phyloP scores from a whole-genome alignment of 257 asterid genomes.

The Rubia yunnanensis region DNA sequence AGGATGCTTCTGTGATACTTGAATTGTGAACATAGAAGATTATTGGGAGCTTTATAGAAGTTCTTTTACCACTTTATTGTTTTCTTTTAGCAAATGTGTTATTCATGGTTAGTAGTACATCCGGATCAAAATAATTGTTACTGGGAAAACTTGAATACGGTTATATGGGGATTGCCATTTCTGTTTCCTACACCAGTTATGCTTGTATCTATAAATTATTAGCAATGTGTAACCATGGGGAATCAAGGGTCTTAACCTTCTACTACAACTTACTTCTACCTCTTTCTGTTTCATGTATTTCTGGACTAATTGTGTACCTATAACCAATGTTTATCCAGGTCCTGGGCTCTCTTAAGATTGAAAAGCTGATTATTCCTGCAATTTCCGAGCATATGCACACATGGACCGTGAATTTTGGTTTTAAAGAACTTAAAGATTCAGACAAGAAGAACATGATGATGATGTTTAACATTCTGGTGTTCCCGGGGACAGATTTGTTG shows the following conservation, averaged over 20 bases:
- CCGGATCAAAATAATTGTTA: too few species aligned
- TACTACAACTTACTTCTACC: background rate
- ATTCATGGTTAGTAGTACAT: too few species aligned
- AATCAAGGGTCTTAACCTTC: background rate
- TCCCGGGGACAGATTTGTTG: conserved; percentile 88
- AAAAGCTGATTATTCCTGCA: conserved; percentile 80
- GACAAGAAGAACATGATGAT: conserved; percentile 48
- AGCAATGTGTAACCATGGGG: background rate
- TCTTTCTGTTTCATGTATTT: background rate
- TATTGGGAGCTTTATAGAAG: background rate
- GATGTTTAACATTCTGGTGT: conserved; percentile 72
- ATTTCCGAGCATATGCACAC: conserved; percentile 76
- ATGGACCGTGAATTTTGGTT: conserved; percentile 69
- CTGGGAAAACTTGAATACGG: too few species aligned
- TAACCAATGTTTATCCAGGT: conserved; percentile 36
- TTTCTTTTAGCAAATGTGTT: too few species aligned
- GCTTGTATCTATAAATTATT: background rate
- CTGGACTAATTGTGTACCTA: background rate
- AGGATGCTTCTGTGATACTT: background rate
- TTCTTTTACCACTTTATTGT: background rate
- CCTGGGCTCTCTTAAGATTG: conserved; percentile 54
- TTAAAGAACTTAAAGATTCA: conserved; percentile 48
- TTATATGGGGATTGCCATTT: too few species aligned
- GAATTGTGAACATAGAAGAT: background rate
- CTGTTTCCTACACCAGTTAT: background rate